Evolutionary conservation across 805 yeast species (phyloP).

Genomic region (Kodamaea neixiangensis): DNA sequence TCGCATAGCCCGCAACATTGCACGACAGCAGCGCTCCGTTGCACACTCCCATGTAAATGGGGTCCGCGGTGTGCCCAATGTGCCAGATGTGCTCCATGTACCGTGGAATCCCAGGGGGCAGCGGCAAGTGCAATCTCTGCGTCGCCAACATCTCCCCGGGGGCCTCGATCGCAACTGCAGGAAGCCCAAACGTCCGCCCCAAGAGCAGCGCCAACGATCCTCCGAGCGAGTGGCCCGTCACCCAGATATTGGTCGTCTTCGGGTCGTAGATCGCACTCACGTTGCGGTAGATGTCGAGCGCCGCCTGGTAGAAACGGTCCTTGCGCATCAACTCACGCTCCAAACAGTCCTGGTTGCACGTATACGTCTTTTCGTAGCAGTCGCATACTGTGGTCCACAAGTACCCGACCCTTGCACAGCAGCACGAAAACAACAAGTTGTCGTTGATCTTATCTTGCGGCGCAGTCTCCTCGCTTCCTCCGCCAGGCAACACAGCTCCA

Average conservation of each 20-base stretch:
- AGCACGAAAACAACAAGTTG: slow-evolving; percentile 87
- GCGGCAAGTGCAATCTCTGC: slow-evolving; percentile 81
- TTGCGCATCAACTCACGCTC: slow-evolving; percentile 72
- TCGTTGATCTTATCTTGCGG: slow-evolving; percentile 83
- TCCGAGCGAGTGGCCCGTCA: slow-evolving; percentile 94
- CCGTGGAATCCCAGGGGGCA: slow-evolving; percentile 85
- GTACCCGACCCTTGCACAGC: slow-evolving; percentile 91
- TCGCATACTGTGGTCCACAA: slow-evolving; percentile 96
- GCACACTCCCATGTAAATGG: slow-evolving; percentile 94
- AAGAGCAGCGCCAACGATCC: slow-evolving; percentile 80
- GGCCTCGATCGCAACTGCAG: slow-evolving; percentile 88
- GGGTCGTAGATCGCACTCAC: slow-evolving; percentile 69
- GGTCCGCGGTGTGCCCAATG: slow-evolving; percentile 96
- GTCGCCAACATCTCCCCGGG: slow-evolving; percentile 91
- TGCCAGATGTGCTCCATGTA: slow-evolving; percentile 89
- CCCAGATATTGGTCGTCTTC: slow-evolving; percentile 69
- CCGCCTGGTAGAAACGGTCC: slow-evolving; percentile 83
- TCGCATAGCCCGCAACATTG: slow-evolving; percentile 90
- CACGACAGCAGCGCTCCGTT: slow-evolving; percentile 91
- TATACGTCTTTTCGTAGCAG: slow-evolving; percentile 79
- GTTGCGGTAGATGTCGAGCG: slow-evolving; percentile 71
- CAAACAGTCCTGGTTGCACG: slow-evolving; percentile 85
- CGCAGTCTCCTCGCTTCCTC: slow-evolving; percentile 65
- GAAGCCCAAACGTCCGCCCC: slow-evolving; percentile 88
- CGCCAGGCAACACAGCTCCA: slow-evolving; percentile 63